Evolutionary conservation across 1,284 basidiomycete genomes (phyloP).

Genomic region (Ustilago esculenta): DNA sequence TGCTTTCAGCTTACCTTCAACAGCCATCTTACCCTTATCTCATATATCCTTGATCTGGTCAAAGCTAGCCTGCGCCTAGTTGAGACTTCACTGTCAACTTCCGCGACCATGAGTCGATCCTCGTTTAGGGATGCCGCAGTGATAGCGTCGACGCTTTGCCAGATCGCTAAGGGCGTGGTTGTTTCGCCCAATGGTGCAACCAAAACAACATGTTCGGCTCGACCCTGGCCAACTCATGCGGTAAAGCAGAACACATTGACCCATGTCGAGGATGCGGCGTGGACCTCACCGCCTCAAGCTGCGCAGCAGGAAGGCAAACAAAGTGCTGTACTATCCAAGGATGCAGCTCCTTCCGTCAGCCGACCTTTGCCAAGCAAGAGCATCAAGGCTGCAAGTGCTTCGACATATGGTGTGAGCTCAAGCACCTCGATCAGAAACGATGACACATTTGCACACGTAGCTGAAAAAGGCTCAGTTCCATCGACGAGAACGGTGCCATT

Average conservation of each 20-base stretch:
- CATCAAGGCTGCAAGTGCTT: background rate
- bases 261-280: background rate
- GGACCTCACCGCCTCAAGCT: background rate
- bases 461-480: background rate
- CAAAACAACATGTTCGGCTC: constrained; percentile 4
- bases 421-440: too few relatives aligned
- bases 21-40: too few relatives aligned
- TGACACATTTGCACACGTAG: background rate
- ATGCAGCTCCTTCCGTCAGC: constrained; percentile 1
- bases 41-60: too few relatives aligned
- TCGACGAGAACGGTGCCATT: background rate
- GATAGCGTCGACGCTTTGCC: constrained; percentile 42
- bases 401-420: too few relatives aligned
- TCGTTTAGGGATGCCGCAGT: constrained; percentile 44
- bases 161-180: constrained; percentile 36
- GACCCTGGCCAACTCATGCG: constrained; percentile 31
- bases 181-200: constrained; percentile 22
- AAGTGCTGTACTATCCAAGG: background rate
- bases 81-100: background rate
- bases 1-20: background rate
- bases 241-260: background rate
- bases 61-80: too few relatives aligned
- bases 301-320: background rate
- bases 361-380: constrained; percentile 28
- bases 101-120: constrained; percentile 27